Base-by-base conservation (phyloP, 2,329 filamentous ascomycete genomes). In the Alternaria ventricosa region DNA sequence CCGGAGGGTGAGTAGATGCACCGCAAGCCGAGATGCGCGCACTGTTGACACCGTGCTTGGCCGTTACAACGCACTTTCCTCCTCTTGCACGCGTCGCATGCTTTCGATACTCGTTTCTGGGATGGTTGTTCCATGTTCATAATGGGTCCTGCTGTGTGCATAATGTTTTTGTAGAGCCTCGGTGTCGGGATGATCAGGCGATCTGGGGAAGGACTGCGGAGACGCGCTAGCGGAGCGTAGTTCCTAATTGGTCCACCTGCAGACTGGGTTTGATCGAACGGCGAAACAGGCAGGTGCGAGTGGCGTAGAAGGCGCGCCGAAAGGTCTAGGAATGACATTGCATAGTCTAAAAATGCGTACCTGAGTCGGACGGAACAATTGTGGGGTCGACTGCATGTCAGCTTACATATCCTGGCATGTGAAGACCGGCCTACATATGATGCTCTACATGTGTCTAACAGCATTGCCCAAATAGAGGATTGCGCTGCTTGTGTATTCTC, bases 11-110 rank as follows among this genome's bases (percentile, higher is more conserved):
- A 79, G 68, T 84, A 85, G 3, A 82, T 77, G 70, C 84, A 86
- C 28, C 69, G 73, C n/a, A 86, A 70, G 30, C 81, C 81, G 49
- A 84, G 77, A 61, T 79, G 76, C 25, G 69, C 71, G 63, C 76
- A 78, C 53, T 79, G 76, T 61, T 78, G 76, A 68, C 84, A 86
- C 46, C 79, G 74, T 25, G 80, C 73, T 59, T 82, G 75, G 30
- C 84, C 83, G 66, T 84, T 84, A 70, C 83, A 84, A 59, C 80
- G 80, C 15, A 84, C 82, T 64, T 84, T 84, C 15, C 83, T 79
- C 4, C 81, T 70, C 55, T 82, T 82, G 71, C 83, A 85, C 7
- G 81, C 79, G 63, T 84, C 82, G 65, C 83, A 84, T n/a, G 83
- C 82, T 67, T 78, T 79, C 30, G 75, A 77, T 27, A 77, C 75